Base-by-base conservation (phyloP, 225 moss, liverwort and hornwort species). In the Takakia lepidozioides region DNA sequence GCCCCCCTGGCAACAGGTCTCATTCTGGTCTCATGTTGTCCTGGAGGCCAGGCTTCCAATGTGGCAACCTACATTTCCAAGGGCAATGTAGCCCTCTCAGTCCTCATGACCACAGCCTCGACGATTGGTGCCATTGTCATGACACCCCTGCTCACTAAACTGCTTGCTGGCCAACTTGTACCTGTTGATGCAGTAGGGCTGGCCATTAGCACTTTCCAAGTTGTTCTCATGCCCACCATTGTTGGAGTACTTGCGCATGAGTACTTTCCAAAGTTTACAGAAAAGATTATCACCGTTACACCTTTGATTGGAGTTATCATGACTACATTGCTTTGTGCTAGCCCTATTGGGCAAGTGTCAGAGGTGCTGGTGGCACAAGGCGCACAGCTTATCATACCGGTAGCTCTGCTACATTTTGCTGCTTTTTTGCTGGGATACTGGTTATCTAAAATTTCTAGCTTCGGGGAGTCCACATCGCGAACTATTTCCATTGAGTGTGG, bases 41-140 rank as follows among this genome's bases (percentile, higher is more conserved):
- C 98, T 6, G 98, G 98, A 41, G 98, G 98, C 2, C 98, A 98
- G 54, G 91, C 98, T 26, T 98, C 98, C 45, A 98, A 98, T 74
- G 98, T 98, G 24, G 98, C 98, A 8, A 98, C 98, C 1, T 98
- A 98, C 54, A 98, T 98, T 23, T 98, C 98, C 2, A 98, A 91
- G 49, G 98, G 98, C n/a, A 98, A 98, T 67, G 98, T 98, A 20
- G 98, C 98, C 9, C 71, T 98, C 24, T 98, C 98, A 10, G 98
- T 98, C 8, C 91, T 98, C 39, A 98, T 98, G 98, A 98, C 98
- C 24, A 98, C 98, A 47, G 91, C 98, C 0, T 98, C 98, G 54
- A 98, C 98, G 7, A 91, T 98, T 37, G 98, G 98, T 36, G 98
- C 98, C 2, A 98, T 98, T 51, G 37, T 98, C 23, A 98, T 98